Evolutionary conservation across 257 asterid genomes (phyloP).

Genomic region (Capsicum chinense): DNA sequence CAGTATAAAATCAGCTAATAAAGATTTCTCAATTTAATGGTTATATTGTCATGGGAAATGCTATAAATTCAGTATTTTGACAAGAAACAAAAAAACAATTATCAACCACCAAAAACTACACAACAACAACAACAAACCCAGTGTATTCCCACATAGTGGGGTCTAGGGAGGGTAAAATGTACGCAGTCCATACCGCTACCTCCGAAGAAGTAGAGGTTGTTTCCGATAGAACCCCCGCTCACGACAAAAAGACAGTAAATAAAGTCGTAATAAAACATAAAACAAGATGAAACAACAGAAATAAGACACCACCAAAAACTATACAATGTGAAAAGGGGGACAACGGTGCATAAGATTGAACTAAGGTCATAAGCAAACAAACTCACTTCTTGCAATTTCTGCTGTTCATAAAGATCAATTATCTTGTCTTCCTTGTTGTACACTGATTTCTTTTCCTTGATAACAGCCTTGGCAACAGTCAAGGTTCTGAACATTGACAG

Average conservation of each 20-base stretch:
- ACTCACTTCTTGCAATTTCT: conserved; percentile 84
- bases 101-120: conserved; percentile 16
- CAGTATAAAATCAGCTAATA: conserved; percentile 13
- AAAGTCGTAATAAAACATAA: too few relatives aligned
- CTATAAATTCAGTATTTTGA: conserved; percentile 21
- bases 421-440: conserved; percentile 67
- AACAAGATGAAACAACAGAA: too few relatives aligned
- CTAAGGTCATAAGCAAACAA: conserved; percentile 21
- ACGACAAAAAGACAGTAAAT: too few relatives aligned
- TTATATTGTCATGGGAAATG: conserved; percentile 18
- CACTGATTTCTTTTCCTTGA: conserved; percentile 75
- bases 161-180: too few relatives aligned
- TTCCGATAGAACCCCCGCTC: too few relatives aligned
- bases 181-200: too few relatives aligned
- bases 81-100: conserved; percentile 16
- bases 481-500: conserved; percentile 62
- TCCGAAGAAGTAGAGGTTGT: too few relatives aligned
- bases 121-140: background rate
- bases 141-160: too few relatives aligned
- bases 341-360: conserved; percentile 18
- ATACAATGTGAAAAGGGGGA: conserved; percentile 10
- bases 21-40: conserved; percentile 2
- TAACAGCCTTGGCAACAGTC: conserved; percentile 71
- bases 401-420: conserved; percentile 70
- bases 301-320: background rate